phyloP scores from a whole-genome alignment of 2,329 filamentous ascomycete species.

The Delphinella strobiligena region DNA sequence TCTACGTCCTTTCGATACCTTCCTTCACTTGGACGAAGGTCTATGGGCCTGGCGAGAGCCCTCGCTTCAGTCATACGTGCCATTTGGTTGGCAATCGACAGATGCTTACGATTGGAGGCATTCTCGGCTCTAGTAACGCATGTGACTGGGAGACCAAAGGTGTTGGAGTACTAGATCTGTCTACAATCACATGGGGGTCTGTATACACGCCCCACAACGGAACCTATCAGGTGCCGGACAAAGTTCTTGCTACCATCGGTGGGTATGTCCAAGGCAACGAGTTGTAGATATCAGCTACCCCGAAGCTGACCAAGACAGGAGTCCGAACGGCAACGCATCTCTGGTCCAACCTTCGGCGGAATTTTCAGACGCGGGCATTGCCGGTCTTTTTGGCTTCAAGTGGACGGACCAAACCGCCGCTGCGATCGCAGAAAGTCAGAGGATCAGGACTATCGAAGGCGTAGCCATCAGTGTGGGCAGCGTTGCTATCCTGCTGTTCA shows the following conservation, averaged over 20 bases:
- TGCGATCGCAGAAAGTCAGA: too few species aligned
- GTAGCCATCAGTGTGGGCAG: too few species aligned
- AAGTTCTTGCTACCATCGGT: constrained; percentile 1
- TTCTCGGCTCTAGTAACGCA: background rate
- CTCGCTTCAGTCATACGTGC: constrained; percentile 31
- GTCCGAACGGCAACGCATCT: too few species aligned
- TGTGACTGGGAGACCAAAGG: constrained; percentile 6
- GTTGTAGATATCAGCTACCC: too few species aligned
- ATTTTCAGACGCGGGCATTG: too few species aligned
- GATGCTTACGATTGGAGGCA: constrained; percentile 31
- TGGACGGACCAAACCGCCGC: too few species aligned
- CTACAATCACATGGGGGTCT: constrained; percentile 2
- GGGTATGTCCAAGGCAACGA: too few species aligned
- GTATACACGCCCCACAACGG: background rate
- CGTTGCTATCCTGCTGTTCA: too few species aligned
- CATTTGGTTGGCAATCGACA: constrained; percentile 26
- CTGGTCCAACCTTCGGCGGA: too few species aligned
- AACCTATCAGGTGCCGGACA: constrained; percentile 1
- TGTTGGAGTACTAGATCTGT: constrained; percentile 3
- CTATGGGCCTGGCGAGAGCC: constrained; percentile 20
- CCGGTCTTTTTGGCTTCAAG: too few species aligned
- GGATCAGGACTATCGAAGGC: too few species aligned
- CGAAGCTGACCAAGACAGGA: too few species aligned
- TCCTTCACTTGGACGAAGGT: constrained; percentile 34
- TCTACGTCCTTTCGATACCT: constrained; percentile 34